A percentile compares a stretch with the other conserved stretches of the same genome.
Conservation (phyloP, 2,329 filamentous ascomycete genomes). For the Trichoderma sp. region DNA sequence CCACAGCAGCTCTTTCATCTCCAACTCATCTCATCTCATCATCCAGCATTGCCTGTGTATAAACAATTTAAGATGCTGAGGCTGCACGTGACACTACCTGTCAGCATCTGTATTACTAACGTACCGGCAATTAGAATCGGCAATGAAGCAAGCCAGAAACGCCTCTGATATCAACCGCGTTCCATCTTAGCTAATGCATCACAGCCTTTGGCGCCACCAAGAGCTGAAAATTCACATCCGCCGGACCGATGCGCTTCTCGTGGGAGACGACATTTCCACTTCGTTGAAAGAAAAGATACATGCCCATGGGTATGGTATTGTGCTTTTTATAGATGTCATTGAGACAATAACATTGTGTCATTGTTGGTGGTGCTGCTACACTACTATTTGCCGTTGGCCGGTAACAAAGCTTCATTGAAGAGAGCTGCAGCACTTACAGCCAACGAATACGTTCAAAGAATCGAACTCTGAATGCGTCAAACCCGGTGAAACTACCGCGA, state of each 20-base stretch:
- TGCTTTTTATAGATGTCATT: neutral
- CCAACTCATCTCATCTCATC: neutral
- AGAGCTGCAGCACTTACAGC: neutral
- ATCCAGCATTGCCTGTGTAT: neutral
- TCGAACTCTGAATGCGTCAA: neutral
- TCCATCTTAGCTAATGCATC: neutral
- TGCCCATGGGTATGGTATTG: neutral
- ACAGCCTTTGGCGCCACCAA: constrained; percentile 17
- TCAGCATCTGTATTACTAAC: neutral
- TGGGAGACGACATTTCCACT: neutral
- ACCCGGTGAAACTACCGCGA: neutral
- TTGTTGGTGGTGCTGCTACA: neutral
- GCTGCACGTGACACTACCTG: constrained; percentile 1
- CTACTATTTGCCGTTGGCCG: neutral
- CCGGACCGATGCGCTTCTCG: constrained; percentile 21
- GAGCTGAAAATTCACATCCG: constrained; percentile 15
- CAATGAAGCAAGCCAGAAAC: neutral
- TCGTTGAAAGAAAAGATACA: neutral
- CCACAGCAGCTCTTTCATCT: neutral
- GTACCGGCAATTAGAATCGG: constrained; percentile 13
- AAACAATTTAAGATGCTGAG: neutral
- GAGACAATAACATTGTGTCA: neutral
- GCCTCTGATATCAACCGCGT: constrained; percentile 4
- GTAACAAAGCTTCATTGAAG: neutral
- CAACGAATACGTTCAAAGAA: neutral